Evolutionary conservation across 108 stramenopile genomes (phyloP).

Genomic region (Nannochloropsis oceanica): DNA sequence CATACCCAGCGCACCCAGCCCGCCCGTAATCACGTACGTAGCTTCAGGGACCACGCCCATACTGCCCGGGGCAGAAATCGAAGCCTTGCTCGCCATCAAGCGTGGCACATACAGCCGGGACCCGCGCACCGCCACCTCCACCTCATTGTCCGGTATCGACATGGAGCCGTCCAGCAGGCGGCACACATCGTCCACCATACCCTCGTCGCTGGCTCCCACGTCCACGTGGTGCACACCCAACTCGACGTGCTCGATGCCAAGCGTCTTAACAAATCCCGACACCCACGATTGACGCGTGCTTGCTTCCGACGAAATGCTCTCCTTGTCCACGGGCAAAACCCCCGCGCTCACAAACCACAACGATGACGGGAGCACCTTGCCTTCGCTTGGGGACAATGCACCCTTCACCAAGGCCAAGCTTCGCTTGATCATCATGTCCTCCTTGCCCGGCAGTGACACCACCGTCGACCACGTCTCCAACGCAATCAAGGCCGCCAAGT

Average conservation of each 20-base stretch:
- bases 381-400: background rate
- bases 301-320: background rate
- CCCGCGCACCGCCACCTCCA: background rate
- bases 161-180: background rate
- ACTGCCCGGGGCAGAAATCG: background rate
- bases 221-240: background rate
- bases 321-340: background rate
- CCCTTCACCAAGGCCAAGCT: background rate
- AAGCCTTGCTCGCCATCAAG: background rate
- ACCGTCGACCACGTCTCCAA: background rate
- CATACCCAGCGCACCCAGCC: constrained; percentile 5
- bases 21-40: constrained; percentile 13
- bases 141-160: background rate
- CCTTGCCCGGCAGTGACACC: background rate
- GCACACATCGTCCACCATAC: background rate
- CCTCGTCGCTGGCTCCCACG: background rate
- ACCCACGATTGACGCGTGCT: background rate
- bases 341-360: background rate
- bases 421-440: background rate
- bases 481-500: background rate
- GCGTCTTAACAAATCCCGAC: background rate
- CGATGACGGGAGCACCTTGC: background rate
- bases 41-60: background rate
- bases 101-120: background rate
- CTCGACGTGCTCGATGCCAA: background rate